phyloP scores from a whole-genome alignment of 345 rosid genomes.

The Anastatica hierochuntica region DNA sequence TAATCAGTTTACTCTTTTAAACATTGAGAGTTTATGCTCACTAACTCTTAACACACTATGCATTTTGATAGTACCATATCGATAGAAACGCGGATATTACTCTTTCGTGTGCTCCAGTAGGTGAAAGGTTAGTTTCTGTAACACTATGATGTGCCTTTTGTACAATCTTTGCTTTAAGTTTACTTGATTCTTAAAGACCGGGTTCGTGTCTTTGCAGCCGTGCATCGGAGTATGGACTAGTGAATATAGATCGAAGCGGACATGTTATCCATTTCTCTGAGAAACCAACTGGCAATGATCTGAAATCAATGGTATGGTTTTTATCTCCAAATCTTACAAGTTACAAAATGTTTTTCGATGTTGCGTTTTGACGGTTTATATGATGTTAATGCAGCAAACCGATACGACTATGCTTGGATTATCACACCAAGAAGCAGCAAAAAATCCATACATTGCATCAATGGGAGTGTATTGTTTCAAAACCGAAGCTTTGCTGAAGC shows the following conservation, averaged over 20 bases:
- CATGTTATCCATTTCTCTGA: slow-evolving; percentile 62
- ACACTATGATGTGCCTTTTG: background rate
- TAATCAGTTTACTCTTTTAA: background rate
- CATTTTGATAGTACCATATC: slow-evolving; percentile 51
- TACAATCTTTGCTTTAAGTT: background rate
- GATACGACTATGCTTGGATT: slow-evolving; percentile 66
- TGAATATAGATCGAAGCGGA: slow-evolving; percentile 65
- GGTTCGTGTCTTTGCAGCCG: slow-evolving; percentile 41
- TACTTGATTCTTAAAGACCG: slow-evolving; percentile 5
- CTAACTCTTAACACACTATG: slow-evolving; percentile 21
- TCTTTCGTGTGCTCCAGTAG: slow-evolving; percentile 66
- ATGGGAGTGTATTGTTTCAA: slow-evolving; percentile 90
- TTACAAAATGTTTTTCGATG: too few species aligned
- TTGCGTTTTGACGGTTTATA: background rate
- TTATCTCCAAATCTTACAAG: too few species aligned
- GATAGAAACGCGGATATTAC: slow-evolving; percentile 78
- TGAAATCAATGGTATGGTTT: slow-evolving; percentile 60
- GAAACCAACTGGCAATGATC: slow-evolving; percentile 72
- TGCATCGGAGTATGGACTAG: slow-evolving; percentile 84
- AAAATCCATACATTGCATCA: slow-evolving; percentile 72
- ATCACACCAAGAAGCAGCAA: slow-evolving; percentile 51
- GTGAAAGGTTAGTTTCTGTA: slow-evolving; percentile 44
- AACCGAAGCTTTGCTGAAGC: slow-evolving; percentile 60
- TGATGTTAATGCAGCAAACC: slow-evolving; percentile 45
- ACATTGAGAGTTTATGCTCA: background rate